These are phyloP conservation scores for Crithidia fasciculata DNA, from an alignment of 208 protist species.

Conservation along the genomic window DNA sequence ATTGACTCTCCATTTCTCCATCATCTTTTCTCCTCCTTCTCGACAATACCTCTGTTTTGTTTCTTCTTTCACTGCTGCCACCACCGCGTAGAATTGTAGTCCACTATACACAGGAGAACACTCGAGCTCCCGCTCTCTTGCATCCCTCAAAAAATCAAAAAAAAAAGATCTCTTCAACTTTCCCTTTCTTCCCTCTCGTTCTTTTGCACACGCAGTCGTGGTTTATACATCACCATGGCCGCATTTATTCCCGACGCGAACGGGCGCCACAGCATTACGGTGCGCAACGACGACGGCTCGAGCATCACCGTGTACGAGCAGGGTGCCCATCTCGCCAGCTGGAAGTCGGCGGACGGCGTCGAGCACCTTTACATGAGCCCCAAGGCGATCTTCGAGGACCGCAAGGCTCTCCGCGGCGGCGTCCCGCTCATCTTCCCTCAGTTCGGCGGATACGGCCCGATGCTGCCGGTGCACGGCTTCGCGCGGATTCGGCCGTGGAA, in stretches of 20 bases:
- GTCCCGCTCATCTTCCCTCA: conserved; percentile 92
- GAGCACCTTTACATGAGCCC: conserved; percentile 87
- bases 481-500: conserved; percentile 59
- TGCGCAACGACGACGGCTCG: conserved; percentile 67
- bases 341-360: conserved; percentile 56
- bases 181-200: too few species aligned
- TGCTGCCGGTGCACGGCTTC: conserved; percentile 82
- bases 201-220: too few species aligned
- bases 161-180: too few species aligned
- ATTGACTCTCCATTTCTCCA: too few species aligned
- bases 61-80: too few species aligned
- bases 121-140: too few species aligned
- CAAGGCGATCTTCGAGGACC: conserved; percentile 69
- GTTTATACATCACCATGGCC: conserved; percentile 19
- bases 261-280: conserved; percentile 38
- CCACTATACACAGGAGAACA: too few species aligned
- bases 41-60: too few species aligned
- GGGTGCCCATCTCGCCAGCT: conserved; percentile 89
- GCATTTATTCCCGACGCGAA: conserved; percentile 45
- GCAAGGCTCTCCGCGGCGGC: conserved; percentile 82
- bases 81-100: too few species aligned
- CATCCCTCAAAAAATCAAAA: too few species aligned
- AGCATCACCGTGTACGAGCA: conserved; percentile 82
- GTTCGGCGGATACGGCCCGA: conserved; percentile 73
- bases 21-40: too few species aligned